Evolutionary conservation across 78 protist genomes (phyloP).

Genomic region (Dictyostelium capitatum): DNA sequence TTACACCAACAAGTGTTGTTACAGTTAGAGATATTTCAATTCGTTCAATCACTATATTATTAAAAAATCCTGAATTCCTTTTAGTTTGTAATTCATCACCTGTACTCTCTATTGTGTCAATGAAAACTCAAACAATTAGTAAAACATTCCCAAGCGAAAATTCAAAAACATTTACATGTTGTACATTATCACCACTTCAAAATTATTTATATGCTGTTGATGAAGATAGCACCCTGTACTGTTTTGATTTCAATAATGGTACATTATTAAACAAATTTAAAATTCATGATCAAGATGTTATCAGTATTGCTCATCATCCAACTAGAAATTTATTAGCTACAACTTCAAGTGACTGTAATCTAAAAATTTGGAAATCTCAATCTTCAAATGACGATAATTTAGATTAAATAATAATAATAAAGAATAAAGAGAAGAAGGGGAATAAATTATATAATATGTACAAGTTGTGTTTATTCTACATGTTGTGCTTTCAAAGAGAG

Average conservation of each 20-base stretch:
- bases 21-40: slow-evolving; percentile 62
- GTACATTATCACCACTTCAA: slow-evolving; percentile 80
- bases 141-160: slow-evolving; percentile 21
- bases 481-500: too few species aligned
- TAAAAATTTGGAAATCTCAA: slow-evolving; percentile 76
- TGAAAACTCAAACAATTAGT: background rate
- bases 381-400: too few species aligned
- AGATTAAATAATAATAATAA: background rate
- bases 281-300: slow-evolving; percentile 46
- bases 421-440: background rate
- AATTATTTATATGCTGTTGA: slow-evolving; percentile 77
- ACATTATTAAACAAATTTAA: slow-evolving; percentile 13
- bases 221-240: slow-evolving; percentile 79
- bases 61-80: slow-evolving; percentile 56
- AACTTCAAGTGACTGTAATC: slow-evolving; percentile 36
- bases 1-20: slow-evolving; percentile 36
- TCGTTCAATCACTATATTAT: slow-evolving; percentile 6
- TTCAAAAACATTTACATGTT: slow-evolving; percentile 55
- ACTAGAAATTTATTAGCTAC: slow-evolving; percentile 83
- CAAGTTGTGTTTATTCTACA: too few species aligned
- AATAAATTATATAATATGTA: too few species aligned
- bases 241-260: slow-evolving; percentile 69
- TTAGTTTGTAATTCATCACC: slow-evolving; percentile 82
- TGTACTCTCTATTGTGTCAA: slow-evolving; percentile 50
- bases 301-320: slow-evolving; percentile 87